Base-by-base conservation (phyloP, 2,329 filamentous ascomycete genomes). In the Zymoseptoria tritici region DNA sequence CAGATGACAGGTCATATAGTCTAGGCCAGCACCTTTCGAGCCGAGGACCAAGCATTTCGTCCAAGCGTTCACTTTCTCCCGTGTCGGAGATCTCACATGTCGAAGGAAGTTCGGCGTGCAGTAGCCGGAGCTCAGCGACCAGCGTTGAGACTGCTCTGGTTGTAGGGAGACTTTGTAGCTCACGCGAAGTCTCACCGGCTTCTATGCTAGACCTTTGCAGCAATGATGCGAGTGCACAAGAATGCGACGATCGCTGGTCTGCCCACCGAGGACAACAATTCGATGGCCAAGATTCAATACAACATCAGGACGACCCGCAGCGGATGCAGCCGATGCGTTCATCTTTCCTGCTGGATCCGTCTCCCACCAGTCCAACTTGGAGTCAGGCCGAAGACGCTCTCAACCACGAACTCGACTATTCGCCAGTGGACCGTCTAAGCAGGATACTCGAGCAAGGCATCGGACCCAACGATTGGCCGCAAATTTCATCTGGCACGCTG, bases 331-430 rank as follows among this genome's bases (percentile, higher is more conserved):
- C 9, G 36, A 42, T 42, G 11, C 36, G 9, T 5, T 42, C 36
- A 4, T 46, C 36, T 3, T 46, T 46, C 13, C 36, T 46, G 36
- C 36, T n/a, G 13, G 36, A 46, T 11, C 36, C 36, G 13, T 46
- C 36, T 46, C 36, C 36, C 36, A 46, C 57, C 19, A 80, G 76
- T 58, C 78, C 78, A n/a, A 79, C 78, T 0, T 68, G 79, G 54
- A 80, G 77, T 60, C 74, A 80, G 66, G 77, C 77, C 9, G 77
- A 77, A 63, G 65, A 72, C 11, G 77, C 77, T 26, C 62, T 74
- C 42, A 63, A 70, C 22, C 57, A 60, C 21, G 64, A 71, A 49
- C 65, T 71, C 7, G 61, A 46, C 13, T n/a, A 4, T n/a, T 46
- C 36, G 5, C 26, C 26, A 29, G 26, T 46, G 36, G 36, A 46